These are phyloP conservation scores for Boletus rubescentipes DNA, from an alignment of 768 basidiomycete genomes.

Conservation along the genomic window DNA sequence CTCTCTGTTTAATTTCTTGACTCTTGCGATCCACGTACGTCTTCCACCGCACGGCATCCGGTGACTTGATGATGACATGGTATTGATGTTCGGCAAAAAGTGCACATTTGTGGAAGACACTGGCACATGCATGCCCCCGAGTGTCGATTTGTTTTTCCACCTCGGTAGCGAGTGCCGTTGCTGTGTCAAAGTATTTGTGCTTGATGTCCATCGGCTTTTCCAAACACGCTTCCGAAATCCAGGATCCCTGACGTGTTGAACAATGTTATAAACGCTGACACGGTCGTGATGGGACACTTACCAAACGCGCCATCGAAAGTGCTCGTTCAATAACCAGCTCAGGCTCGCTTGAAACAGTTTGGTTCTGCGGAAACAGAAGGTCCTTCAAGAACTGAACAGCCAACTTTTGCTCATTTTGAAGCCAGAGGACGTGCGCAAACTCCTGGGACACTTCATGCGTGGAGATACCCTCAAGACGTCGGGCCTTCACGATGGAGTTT, in stretches of 20 bases:
- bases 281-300: constrained; percentile 33
- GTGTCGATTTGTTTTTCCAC: constrained; percentile 23
- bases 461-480: constrained; percentile 49
- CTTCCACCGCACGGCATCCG: constrained; percentile 67
- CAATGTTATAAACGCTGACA: neutral
- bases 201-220: constrained; percentile 75
- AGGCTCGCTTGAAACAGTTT: constrained; percentile 10
- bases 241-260: constrained; percentile 64
- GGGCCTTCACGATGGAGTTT: constrained; percentile 80
- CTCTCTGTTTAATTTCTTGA: constrained; percentile 61
- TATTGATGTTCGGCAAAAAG: constrained; percentile 89
- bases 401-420: constrained; percentile 77
- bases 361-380: constrained; percentile 22
- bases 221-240: constrained; percentile 85
- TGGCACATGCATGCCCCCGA: constrained; percentile 40
- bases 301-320: constrained; percentile 62
- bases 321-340: constrained; percentile 32
- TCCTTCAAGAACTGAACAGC: constrained; percentile 73
- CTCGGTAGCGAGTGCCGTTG: constrained; percentile 39
- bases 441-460: constrained; percentile 68
- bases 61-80: constrained; percentile 62
- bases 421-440: constrained; percentile 89
- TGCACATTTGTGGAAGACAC: constrained; percentile 79
- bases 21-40: constrained; percentile 72
- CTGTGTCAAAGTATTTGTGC: constrained; percentile 65